Percentiles rank a stretch among this genome's conserved stretches.
Evolutionary conservation across 2,329 filamentous ascomycete genomes (phyloP).

Genomic region (Alternaria conjuncta): DNA sequence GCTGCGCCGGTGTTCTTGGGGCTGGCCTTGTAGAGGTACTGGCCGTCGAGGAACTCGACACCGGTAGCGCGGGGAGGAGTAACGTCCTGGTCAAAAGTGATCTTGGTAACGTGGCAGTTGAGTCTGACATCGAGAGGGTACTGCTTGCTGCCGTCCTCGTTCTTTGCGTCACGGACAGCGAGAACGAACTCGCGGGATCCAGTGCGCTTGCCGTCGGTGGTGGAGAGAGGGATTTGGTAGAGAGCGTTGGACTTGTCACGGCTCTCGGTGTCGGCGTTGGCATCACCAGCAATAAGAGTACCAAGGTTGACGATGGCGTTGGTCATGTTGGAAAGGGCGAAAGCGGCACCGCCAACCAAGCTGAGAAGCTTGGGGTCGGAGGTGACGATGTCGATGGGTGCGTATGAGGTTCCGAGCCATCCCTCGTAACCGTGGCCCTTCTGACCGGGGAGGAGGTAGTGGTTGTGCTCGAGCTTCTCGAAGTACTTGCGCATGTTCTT

Average conservation of each 20-base stretch:
- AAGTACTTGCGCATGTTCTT: conserved; percentile 67
- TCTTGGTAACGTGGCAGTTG: conserved; percentile 70
- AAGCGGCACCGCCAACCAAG: conserved; percentile 58
- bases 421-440: conserved; percentile 64
- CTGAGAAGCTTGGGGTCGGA: conserved; percentile 62
- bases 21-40: conserved; percentile 52
- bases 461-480: conserved; percentile 61
- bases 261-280: conserved; percentile 55
- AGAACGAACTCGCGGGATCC: conserved; percentile 65
- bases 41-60: conserved; percentile 52
- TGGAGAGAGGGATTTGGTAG: conserved; percentile 66
- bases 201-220: conserved; percentile 57
- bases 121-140: conserved; percentile 64
- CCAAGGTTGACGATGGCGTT: conserved; percentile 44
- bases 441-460: conserved; percentile 54
- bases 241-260: conserved; percentile 58
- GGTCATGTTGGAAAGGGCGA: conserved; percentile 56
- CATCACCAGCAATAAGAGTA: conserved; percentile 54
- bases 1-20: conserved; percentile 39
- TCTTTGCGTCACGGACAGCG: conserved; percentile 56
- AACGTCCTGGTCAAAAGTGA: conserved; percentile 69
- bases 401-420: conserved; percentile 61
- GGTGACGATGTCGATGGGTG: conserved; percentile 59
- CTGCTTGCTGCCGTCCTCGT: conserved; percentile 58
- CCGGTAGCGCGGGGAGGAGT: conserved; percentile 58